phyloP scores from a whole-genome alignment of 2,329 filamentous ascomycete genomes.

The Apiospora malaysiana region DNA sequence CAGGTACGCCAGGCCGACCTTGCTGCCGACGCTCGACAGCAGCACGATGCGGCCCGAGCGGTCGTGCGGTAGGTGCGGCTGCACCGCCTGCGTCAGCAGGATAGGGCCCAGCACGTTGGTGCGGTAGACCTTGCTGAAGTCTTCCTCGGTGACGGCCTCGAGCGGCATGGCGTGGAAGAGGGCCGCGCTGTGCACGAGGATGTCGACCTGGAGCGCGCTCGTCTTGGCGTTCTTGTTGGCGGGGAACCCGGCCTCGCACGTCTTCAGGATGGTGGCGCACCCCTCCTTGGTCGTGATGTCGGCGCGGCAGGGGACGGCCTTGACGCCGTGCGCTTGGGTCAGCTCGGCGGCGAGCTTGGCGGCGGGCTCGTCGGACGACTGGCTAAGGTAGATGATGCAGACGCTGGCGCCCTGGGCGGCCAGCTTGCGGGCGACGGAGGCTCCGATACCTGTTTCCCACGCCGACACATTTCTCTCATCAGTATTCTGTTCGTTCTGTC shows the following conservation, averaged over 20 bases:
- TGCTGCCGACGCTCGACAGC: constrained; percentile 58
- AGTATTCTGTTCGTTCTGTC: neutral
- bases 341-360: constrained; percentile 55
- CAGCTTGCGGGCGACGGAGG: constrained; percentile 61
- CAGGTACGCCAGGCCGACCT: constrained; percentile 50
- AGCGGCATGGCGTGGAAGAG: constrained; percentile 55
- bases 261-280: constrained; percentile 58
- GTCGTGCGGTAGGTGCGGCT: constrained; percentile 60
- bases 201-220: constrained; percentile 57
- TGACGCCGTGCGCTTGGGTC: constrained; percentile 50
- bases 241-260: constrained; percentile 50
- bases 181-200: constrained; percentile 64
- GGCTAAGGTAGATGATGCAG: constrained; percentile 64
- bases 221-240: constrained; percentile 46
- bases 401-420: constrained; percentile 65
- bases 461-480: neutral
- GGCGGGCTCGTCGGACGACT: constrained; percentile 56
- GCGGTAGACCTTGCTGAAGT: constrained; percentile 61
- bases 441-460: constrained; percentile 59
- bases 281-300: constrained; percentile 64
- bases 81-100: constrained; percentile 59
- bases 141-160: constrained; percentile 50
- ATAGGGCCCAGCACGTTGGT: constrained; percentile 63
- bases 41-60: constrained; percentile 64
- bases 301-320: constrained; percentile 63